phyloP scores from a whole-genome alignment of 164 flowering plant genomes.

The Nymphaea colorata region DNA sequence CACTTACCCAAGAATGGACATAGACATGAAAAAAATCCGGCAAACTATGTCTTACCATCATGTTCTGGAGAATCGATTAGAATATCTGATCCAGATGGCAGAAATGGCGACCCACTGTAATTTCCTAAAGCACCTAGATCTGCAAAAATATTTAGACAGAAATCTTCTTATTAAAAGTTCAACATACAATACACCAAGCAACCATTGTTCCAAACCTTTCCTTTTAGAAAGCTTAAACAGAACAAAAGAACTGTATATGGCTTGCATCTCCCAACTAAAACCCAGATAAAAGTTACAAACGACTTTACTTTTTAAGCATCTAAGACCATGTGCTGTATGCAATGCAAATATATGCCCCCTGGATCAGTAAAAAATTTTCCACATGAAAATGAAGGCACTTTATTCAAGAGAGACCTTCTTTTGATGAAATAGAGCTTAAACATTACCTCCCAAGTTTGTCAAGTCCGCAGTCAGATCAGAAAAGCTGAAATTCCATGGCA shows the following conservation, averaged over 20 bases:
- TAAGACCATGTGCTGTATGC: background rate
- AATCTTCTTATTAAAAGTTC: background rate
- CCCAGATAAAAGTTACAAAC: no score
- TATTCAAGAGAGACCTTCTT: background rate
- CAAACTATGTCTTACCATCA: slow-evolving; percentile 58
- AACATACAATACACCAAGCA: background rate
- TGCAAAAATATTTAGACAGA: slow-evolving; percentile 13
- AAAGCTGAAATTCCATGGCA: slow-evolving; percentile 90
- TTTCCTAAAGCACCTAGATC: slow-evolving; percentile 84
- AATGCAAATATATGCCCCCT: no score
- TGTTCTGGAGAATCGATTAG: slow-evolving; percentile 84
- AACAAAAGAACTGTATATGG: background rate
- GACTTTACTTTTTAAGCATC: background rate
- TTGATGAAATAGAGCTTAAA: background rate
- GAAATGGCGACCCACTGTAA: slow-evolving; percentile 85
- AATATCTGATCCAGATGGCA: slow-evolving; percentile 83
- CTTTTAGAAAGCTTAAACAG: background rate
- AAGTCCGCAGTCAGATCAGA: slow-evolving; percentile 91
- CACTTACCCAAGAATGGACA: background rate
- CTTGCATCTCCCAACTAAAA: background rate
- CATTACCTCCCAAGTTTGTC: slow-evolving; percentile 78
- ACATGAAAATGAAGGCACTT: no score
- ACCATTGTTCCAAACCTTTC: background rate
- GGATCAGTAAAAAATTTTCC: no score
- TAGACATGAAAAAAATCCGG: background rate